Percentiles rank a stretch among this genome's conserved stretches.
Conservation (phyloP, 352 stramenopile species). For the Globisporangium acanthophoron region DNA sequence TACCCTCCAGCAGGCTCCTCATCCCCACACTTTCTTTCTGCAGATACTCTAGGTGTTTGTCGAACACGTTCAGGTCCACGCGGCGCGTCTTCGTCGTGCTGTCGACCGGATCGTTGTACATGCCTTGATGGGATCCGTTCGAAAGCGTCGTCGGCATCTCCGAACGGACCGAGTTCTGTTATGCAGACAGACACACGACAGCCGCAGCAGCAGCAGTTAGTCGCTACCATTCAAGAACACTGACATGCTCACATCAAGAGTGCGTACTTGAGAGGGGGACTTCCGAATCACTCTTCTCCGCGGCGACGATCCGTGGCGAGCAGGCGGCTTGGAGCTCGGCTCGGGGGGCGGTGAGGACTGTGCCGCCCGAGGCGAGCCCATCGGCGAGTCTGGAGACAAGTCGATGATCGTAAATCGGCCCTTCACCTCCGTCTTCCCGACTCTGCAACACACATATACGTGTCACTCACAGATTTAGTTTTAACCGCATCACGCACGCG, state of each 20-base stretch:
- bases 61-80: constrained; percentile 45
- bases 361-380: constrained; percentile 13
- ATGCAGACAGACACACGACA: not conserved
- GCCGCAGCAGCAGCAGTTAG: not conserved
- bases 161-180: constrained; percentile 17
- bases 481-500: no score
- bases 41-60: constrained; percentile 62
- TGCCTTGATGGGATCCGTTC: constrained; percentile 4
- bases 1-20: constrained; percentile 55
- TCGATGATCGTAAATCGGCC: constrained; percentile 83
- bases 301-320: constrained; percentile 19
- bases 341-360: constrained; percentile 5
- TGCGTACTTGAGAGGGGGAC: constrained; percentile 3
- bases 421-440: constrained; percentile 64
- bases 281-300: constrained; percentile 11
- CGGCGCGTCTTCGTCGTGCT: constrained; percentile 17
- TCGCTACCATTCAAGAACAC: not conserved
- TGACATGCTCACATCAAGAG: not conserved
- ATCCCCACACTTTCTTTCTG: constrained; percentile 67
- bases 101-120: constrained; percentile 11
- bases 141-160: constrained; percentile 7
- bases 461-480: no score
- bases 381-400: constrained; percentile 54
- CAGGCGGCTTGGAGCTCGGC: constrained; percentile 12
- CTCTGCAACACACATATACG: constrained; percentile 18